phyloP scores from a whole-genome alignment of 2,329 filamentous ascomycete species.

The Dactylella cylindrospora region DNA sequence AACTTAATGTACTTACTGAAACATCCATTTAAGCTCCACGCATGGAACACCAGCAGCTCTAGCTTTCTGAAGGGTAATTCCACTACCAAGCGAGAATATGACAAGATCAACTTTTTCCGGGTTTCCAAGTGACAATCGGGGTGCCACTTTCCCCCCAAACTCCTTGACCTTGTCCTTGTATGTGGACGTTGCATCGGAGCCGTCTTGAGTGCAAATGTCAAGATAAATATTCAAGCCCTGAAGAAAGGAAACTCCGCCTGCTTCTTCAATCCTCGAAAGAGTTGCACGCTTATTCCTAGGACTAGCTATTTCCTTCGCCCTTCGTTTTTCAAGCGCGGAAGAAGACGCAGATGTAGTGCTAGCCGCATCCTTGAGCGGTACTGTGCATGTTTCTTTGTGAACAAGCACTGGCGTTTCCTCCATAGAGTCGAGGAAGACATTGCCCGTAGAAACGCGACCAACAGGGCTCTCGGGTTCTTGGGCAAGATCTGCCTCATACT shows the following conservation, averaged over 20 bases:
- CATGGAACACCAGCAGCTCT: slow-evolving; percentile 22
- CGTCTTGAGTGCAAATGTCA: slow-evolving; percentile 32
- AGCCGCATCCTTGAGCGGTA: slow-evolving; percentile 33
- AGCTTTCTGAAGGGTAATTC: slow-evolving; percentile 14
- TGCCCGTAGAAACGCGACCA: too few species aligned
- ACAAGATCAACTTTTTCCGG: slow-evolving; percentile 28
- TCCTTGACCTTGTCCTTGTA: slow-evolving; percentile 15
- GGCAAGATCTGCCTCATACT: slow-evolving; percentile 21
- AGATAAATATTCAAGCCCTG: slow-evolving; percentile 18
- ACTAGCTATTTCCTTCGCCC: too few species aligned
- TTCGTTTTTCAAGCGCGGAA: too few species aligned
- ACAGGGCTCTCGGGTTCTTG: too few species aligned
- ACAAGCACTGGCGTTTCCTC: slow-evolving; percentile 14
- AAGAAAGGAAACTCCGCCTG: too few species aligned
- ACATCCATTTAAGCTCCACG: slow-evolving; percentile 34
- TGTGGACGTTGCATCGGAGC: slow-evolving; percentile 21
- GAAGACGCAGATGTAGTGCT: too few species aligned
- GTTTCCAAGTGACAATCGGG: slow-evolving; percentile 26
- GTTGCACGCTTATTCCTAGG: too few species aligned
- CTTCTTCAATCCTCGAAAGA: too few species aligned
- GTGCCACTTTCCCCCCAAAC: slow-evolving; percentile 14
- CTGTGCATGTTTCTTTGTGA: slow-evolving; percentile 15
- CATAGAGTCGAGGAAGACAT: slow-evolving; percentile 36
- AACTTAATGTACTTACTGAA: slow-evolving; percentile 18
- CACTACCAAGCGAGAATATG: slow-evolving; percentile 31